Base-by-base conservation (phyloP, 495 filamentous ascomycete genomes). In the Viridothelium virens region DNA sequence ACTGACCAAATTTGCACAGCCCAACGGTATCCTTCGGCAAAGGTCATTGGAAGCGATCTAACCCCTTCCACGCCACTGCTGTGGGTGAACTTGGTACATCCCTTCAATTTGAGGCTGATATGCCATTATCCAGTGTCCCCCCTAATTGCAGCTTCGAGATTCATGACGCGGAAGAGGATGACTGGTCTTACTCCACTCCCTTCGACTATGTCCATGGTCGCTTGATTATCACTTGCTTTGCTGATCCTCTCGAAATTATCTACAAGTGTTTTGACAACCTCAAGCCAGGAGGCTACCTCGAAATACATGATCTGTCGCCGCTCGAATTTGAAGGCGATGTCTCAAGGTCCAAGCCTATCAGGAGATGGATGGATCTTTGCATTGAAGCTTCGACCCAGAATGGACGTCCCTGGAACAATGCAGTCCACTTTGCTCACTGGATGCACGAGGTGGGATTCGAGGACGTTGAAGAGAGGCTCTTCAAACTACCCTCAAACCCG, bases 151-250 rank as follows among this genome's bases (percentile, higher is more conserved):
- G 63, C 25, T 74, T 74, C 66, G 65, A 70, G 56, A 63, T 74
- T 66, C 70, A 74, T 64, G 70, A 74, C 53, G 70, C 67, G 33
- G 66, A 69, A 62, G 61, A 69, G 59, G 61, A 47, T 63, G 70
- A 72, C 6, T 74, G 70, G 72, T 65, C 67, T 38, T 74, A 71
- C 39, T 50, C 63, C 50, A 62, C 67, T 62, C 31, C 61, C 33
- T 74, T 74, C 61, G 69, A 71, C 62, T 69, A 71, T 62, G 68
- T 74, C 39, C 71, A 74, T 61, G 50, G 65, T 37, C 67, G 72
- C 12, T 9, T n/a, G 5, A 53, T 53, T 5, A 9, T 53, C 18
- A 14, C 48, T n/a, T 53, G 48, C 48, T 53, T 53, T 25, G 48
- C 48, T 5, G 48, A 53, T n/a, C 48, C 48, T 5, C 18, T n/a